These are phyloP conservation scores for Sextonia rubra DNA, from an alignment of 164 flowering plant species.

Conservation along the genomic window DNA sequence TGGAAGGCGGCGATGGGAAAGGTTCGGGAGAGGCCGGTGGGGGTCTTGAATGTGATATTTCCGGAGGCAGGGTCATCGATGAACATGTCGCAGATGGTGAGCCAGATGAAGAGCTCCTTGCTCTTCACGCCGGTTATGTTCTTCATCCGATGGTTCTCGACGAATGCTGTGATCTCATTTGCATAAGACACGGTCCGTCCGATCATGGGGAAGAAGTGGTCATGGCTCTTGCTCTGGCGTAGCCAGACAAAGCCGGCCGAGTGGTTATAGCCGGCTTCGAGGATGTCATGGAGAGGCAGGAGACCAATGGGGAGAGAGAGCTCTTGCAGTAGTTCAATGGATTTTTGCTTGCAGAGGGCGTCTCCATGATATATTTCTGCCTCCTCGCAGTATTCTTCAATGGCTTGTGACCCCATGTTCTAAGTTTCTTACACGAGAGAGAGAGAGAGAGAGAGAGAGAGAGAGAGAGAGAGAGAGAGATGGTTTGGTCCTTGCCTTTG, in stretches of 20 bases:
- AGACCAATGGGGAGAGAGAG: conserved; percentile 62
- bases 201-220: conserved; percentile 58
- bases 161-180: conserved; percentile 59
- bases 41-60: conserved; percentile 54
- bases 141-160: conserved; percentile 50
- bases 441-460: no score
- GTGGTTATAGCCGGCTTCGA: conserved; percentile 46
- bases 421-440: no score
- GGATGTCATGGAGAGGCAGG: conserved; percentile 50
- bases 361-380: conserved; percentile 63
- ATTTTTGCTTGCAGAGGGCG: conserved; percentile 45
- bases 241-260: conserved; percentile 81
- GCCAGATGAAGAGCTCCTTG: conserved; percentile 79
- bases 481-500: no score
- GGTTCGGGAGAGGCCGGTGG: conserved; percentile 43
- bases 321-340: conserved; percentile 42
- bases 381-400: conserved; percentile 50
- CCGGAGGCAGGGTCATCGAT: conserved; percentile 40
- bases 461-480: no score
- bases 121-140: conserved; percentile 75
- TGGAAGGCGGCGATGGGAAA: conserved; percentile 59
- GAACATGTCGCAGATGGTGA: conserved; percentile 42
- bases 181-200: conserved; percentile 48
- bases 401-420: conserved; percentile 5
- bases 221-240: conserved; percentile 54